Evolutionary conservation across 2,329 filamentous ascomycete genomes (phyloP).

Genomic region (Volutella citrinella): DNA sequence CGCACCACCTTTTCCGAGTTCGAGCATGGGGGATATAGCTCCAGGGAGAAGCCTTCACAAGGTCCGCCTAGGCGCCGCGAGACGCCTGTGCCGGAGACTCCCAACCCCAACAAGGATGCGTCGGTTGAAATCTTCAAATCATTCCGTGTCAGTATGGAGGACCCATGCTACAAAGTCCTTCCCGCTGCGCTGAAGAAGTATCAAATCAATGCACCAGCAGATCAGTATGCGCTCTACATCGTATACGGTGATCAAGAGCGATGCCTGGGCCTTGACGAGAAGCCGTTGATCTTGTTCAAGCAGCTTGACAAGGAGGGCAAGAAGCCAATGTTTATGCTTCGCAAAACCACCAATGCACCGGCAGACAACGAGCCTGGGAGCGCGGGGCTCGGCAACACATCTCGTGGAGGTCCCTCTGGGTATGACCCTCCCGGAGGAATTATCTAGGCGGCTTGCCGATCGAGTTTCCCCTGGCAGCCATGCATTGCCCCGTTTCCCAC

Average conservation of each 20-base stretch:
- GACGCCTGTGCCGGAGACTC: slow-evolving; percentile 61
- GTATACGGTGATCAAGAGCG: slow-evolving; percentile 98
- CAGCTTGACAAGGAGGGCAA: slow-evolving; percentile 94
- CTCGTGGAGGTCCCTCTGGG: slow-evolving; percentile 42
- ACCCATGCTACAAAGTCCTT: slow-evolving; percentile 95
- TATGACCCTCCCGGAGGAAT: slow-evolving; percentile 61
- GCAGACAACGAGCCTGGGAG: slow-evolving; percentile 53
- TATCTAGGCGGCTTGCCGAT: too few relatives aligned
- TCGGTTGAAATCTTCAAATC: slow-evolving; percentile 98
- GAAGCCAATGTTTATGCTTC: slow-evolving; percentile 99
- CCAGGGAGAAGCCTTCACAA: slow-evolving; percentile 28
- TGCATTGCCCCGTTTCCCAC: too few relatives aligned
- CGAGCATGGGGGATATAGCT: slow-evolving; percentile 35
- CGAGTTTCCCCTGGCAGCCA: too few relatives aligned
- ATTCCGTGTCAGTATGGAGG: slow-evolving; percentile 96
- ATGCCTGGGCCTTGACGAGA: slow-evolving; percentile 86
- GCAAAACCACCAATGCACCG: slow-evolving; percentile 59
- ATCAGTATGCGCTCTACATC: slow-evolving; percentile 96
- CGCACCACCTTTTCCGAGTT: slow-evolving; percentile 54
- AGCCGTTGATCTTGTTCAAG: slow-evolving; percentile 94
- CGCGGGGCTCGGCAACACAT: slow-evolving; percentile 46
- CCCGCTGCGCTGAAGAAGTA: slow-evolving; percentile 96
- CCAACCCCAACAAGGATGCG: slow-evolving; percentile 51
- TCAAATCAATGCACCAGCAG: slow-evolving; percentile 96
- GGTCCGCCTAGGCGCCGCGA: slow-evolving; percentile 55